These are phyloP conservation scores for Irineochytrium annulatum DNA, from an alignment of 192 early-diverging fungal genomes.

Conservation along the genomic window DNA sequence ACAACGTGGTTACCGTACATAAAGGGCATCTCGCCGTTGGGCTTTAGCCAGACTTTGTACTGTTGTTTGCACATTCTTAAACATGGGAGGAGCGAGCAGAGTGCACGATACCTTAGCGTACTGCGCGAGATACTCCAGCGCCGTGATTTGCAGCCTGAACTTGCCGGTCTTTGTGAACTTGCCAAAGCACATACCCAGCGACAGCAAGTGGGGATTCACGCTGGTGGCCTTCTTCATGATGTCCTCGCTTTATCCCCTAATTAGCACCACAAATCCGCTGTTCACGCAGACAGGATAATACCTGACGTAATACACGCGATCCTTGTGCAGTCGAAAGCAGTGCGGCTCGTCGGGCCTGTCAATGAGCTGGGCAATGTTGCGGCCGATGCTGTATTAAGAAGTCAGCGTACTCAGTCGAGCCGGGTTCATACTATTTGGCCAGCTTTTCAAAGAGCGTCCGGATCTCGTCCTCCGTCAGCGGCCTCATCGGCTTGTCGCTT, in stretches of 20 bases:
- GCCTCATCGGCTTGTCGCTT: slow-evolving; percentile 70
- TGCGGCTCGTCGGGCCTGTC: slow-evolving; percentile 94
- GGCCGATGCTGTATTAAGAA: slow-evolving; percentile 67
- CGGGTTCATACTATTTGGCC: slow-evolving; percentile 78
- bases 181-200: slow-evolving; percentile 96
- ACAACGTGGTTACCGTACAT: slow-evolving; percentile 97
- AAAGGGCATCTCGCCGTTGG: slow-evolving; percentile 98
- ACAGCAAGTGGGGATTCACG: slow-evolving; percentile 80
- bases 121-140: slow-evolving; percentile 86
- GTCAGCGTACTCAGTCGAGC: background rate
- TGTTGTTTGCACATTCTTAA: slow-evolving; percentile 29
- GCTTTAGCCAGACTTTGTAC: slow-evolving; percentile 99
- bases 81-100: background rate
- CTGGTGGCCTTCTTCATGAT: slow-evolving; percentile 85
- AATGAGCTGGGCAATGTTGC: slow-evolving; percentile 91
- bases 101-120: slow-evolving; percentile 82
- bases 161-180: slow-evolving; percentile 98
- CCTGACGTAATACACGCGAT: slow-evolving; percentile 97
- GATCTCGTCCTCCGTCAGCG: slow-evolving; percentile 95
- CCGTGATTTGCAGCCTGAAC: slow-evolving; percentile 93
- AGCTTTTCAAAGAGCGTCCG: slow-evolving; percentile 97
- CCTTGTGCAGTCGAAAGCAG: slow-evolving; percentile 92
- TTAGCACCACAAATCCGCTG: background rate
- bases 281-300: slow-evolving; percentile 25
- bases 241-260: slow-evolving; percentile 57